Base-by-base conservation (phyloP, 2,329 filamentous ascomycete genomes). In the Colletotrichum nymphaeae region DNA sequence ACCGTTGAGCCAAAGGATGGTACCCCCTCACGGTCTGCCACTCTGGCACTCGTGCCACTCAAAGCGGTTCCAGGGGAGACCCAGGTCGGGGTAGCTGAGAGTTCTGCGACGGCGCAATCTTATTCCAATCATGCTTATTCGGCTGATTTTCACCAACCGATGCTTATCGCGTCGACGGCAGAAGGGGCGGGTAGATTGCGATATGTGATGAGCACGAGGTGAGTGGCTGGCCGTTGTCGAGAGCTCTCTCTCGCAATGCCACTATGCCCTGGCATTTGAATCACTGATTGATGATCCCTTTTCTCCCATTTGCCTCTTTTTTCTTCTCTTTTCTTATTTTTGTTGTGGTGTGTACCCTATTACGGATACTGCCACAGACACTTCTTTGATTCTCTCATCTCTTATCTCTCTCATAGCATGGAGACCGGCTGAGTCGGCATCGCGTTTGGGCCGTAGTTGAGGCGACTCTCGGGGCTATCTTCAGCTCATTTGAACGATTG, bases 81-180 rank as follows among this genome's bases (percentile, higher is more conserved):
- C 67, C 67, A 24, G 35, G 60, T 52, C 42, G 35, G 22, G 56
- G 59, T 14, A 55, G 53, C 28, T 49, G 32, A 55, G 37, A 49
- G 67, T 28, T 30, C 9, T n/a, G 26, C 67, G 28, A 66, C 60
- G 60, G 46, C 62, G 62, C 71, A 71, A 71, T 66, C 71, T 66
- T 73, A 71, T 52, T 62, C 28, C 56, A 62, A 62, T 71, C 71
- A 73, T 73, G 71, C 71, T 71, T 73, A 73, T 62, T 66, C 60
- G 35, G 28, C 30, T 30, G 30, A 5, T 52, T 16, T n/a, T 37
- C 49, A 5, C 71, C 30, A 66, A 58, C 57, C 32, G 49, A 53
- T 30, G n/a, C 55, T 71, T 71, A 71, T 71, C 67, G 60, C 46
- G 35, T n/a, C 24, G 55, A 46, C 14, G 52, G 22, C 52, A 35